Percentiles rank a stretch among this genome's conserved stretches.
These are phyloP conservation scores for Candida coquimbonensis DNA, from an alignment of 805 yeast species.

Conservation along the genomic window DNA sequence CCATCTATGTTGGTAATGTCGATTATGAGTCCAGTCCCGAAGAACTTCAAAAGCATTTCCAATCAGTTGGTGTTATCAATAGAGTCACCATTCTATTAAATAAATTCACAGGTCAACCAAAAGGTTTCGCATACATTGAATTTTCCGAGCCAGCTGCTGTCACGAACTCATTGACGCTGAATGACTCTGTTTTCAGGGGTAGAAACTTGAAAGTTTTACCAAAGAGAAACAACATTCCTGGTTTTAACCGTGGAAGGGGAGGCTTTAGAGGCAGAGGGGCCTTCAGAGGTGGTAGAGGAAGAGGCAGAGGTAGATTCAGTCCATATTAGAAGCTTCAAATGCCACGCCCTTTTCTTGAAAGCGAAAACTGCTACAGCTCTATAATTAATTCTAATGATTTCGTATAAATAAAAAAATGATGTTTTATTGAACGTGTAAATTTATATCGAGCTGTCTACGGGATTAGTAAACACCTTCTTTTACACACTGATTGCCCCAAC, in stretches of 20 bases:
- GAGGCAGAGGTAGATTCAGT: conserved; percentile 24
- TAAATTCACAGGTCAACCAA: conserved; percentile 72
- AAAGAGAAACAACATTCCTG: conserved; percentile 80
- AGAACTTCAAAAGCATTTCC: conserved; percentile 70
- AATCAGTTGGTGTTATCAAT: conserved; percentile 63
- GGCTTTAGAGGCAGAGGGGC: conserved; percentile 18
- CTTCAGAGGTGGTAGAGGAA: conserved; percentile 26
- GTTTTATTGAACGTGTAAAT: too few relatives aligned
- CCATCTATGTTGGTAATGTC: conserved; percentile 78
- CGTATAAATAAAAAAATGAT: too few relatives aligned
- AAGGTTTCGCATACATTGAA: conserved; percentile 84
- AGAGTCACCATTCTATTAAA: conserved; percentile 74
- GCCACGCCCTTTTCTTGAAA: too few relatives aligned
- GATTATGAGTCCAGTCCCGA: conserved; percentile 75
- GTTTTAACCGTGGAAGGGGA: conserved; percentile 43
- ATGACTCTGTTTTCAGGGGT: conserved; percentile 61
- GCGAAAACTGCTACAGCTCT: too few relatives aligned
- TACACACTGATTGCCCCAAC: too few relatives aligned
- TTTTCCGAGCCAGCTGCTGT: conserved; percentile 65
- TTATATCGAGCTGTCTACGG: too few relatives aligned
- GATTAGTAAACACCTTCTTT: too few relatives aligned
- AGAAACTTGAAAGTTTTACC: conserved; percentile 67
- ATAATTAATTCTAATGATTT: too few relatives aligned
- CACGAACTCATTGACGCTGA: conserved; percentile 54
- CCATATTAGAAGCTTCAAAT: conserved; percentile 30